Evolutionary conservation across 176 grass and related monocot genomes (phyloP).

Genomic region (Paspalum notatum): DNA sequence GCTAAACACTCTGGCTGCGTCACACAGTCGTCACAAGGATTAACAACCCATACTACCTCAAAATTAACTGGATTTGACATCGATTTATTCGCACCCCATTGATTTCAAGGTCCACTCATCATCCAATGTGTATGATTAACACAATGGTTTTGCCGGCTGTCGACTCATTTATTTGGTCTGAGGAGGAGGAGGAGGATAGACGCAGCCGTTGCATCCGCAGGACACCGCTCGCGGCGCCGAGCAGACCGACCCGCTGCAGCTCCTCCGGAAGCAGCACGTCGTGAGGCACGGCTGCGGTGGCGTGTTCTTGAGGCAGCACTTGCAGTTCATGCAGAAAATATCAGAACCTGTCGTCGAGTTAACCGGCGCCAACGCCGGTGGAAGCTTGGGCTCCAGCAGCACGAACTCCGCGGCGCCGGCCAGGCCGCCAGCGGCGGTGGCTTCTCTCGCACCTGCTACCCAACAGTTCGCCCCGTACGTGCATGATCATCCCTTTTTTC

Average conservation of each 20-base stretch:
- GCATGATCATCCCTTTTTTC: too few relatives aligned
- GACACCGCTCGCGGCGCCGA: not conserved
- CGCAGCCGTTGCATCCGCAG: conserved; percentile 37
- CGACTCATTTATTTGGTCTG: not conserved
- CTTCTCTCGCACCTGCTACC: not conserved
- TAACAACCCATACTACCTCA: not conserved
- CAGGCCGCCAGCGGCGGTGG: not conserved
- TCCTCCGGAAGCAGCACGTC: conserved; percentile 51
- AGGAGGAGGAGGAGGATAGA: not conserved
- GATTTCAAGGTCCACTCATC: not conserved
- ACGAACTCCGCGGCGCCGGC: not conserved
- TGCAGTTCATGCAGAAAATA: conserved; percentile 28
- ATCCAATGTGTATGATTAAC: too few relatives aligned
- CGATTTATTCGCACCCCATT: not conserved
- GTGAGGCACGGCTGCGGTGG: conserved; percentile 20
- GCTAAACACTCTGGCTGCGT: not conserved
- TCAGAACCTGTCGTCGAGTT: not conserved
- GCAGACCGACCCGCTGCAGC: conserved; percentile 41
- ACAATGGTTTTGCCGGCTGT: not conserved
- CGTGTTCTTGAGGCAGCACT: conserved; percentile 34
- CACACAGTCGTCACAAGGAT: not conserved
- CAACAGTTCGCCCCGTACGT: too few relatives aligned
- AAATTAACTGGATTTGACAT: not conserved
- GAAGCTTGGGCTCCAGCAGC: conserved; percentile 10
- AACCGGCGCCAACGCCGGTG: not conserved